phyloP scores from a whole-genome alignment of 805 yeast species.

The Schwanniomyces vanrijiae region DNA sequence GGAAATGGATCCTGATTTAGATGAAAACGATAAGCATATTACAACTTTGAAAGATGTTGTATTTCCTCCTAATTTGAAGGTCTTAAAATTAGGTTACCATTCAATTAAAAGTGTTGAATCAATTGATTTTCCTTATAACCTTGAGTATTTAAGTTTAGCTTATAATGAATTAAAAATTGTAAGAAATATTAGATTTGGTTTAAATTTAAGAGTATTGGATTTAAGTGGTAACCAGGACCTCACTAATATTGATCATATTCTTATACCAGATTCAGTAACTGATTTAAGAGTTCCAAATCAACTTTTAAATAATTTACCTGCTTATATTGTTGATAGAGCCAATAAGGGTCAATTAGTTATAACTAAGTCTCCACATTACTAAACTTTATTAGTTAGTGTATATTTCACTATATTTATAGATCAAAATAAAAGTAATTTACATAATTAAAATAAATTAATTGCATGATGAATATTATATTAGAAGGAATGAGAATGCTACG shows the following conservation, averaged over 20 bases:
- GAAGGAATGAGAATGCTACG: conserved; percentile 1
- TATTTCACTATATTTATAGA: neutral
- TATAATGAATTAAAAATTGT: conserved; percentile 40
- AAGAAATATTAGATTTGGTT: conserved; percentile 37
- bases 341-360: conserved; percentile 32
- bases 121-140: conserved; percentile 36
- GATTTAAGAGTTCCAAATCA: conserved; percentile 37
- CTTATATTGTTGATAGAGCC: conserved; percentile 38
- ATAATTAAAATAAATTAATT: conserved; percentile 1
- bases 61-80: conserved; percentile 35
- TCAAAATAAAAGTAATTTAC: conserved; percentile 1
- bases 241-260: conserved; percentile 34
- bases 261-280: conserved; percentile 37
- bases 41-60: conserved; percentile 42
- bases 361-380: conserved; percentile 27
- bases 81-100: conserved; percentile 39
- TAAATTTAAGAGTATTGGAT: conserved; percentile 31
- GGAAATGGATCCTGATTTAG: conserved; percentile 41
- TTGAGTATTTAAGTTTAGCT: conserved; percentile 32
- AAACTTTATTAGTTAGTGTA: conserved; percentile 3
- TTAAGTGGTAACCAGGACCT: conserved; percentile 44
- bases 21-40: conserved; percentile 42
- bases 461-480: conserved; percentile 2
- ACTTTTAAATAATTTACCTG: conserved; percentile 34
- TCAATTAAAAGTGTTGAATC: conserved; percentile 37